A percentile compares a stretch with the other conserved stretches of the same genome.
Conservation (phyloP, 306 rosid genomes). For the Cucumis melo region DNA sequence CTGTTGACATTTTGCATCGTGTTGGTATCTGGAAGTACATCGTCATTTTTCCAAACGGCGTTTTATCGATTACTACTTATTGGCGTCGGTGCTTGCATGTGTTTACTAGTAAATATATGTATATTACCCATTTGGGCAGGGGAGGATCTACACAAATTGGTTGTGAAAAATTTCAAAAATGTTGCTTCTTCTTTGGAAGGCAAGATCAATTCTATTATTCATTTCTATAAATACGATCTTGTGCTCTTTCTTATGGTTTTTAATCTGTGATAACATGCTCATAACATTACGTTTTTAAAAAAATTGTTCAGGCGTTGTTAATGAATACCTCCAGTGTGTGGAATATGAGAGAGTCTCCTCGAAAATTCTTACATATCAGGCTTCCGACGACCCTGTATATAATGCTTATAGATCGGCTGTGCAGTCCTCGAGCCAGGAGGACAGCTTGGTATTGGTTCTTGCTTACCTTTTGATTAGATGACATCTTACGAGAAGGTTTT, state of each 20-base stretch:
- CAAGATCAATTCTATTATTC: constrained; percentile 1
- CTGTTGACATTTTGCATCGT: constrained; percentile 90
- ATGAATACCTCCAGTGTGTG: constrained; percentile 50
- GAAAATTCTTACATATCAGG: constrained; percentile 84
- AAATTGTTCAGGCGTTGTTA: constrained; percentile 51
- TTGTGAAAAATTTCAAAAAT: constrained; percentile 68
- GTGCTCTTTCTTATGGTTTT: neutral
- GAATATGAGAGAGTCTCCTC: constrained; percentile 88
- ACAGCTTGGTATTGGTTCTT: constrained; percentile 49
- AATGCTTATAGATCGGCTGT: constrained; percentile 84
- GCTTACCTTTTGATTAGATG: neutral
- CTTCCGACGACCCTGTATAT: constrained; percentile 74
- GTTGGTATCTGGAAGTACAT: constrained; percentile 69
- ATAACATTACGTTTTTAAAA: constrained; percentile 1
- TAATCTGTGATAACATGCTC: neutral
- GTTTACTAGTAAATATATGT: constrained; percentile 58
- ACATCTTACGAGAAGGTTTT: neutral
- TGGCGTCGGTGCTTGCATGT: constrained; percentile 72
- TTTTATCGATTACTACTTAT: constrained; percentile 61
- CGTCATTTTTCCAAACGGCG: constrained; percentile 56
- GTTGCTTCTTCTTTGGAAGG: constrained; percentile 93
- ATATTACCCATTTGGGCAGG: constrained; percentile 98
- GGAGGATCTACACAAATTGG: constrained; percentile 86
- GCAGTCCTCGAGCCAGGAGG: constrained; percentile 85
- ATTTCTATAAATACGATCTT: neutral